Evolutionary conservation across 352 stramenopile species (phyloP), one percentile per base, ranked within the genome.

Genomic region (Globisporangium takayamanum): DNA sequence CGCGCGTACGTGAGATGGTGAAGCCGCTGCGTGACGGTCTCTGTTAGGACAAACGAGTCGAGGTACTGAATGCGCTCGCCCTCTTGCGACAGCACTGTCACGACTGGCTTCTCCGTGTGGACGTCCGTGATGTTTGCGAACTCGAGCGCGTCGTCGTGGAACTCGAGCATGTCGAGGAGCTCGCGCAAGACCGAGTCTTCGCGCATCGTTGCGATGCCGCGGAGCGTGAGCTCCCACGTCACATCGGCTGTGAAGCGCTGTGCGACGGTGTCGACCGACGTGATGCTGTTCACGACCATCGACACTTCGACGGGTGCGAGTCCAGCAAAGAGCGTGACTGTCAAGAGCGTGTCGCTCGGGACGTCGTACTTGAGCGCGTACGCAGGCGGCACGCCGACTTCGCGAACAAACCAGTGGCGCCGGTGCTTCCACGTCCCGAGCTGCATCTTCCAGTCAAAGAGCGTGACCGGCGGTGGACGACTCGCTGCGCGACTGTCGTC

Each of bases 391-490:
- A 67, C 55, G 41, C 74, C 68, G n/a, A 82, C 50, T 30, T 77
- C 65, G 26, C 70, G 76, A 33, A 83, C 61, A 37, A 87, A 84
- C 74, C 76, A 87, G 55, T 83, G 76, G 7, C 56, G 62, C 16
- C 48, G 46, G 57, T 72, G 53, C 5, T 70, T 70, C 72, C 72
- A 87, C 20, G 56, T 64, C 5, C 74, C 76, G 0, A 81, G 61
- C 55, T 80, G 63, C 74, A 87, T 84, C 53, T 80, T 84, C 76
- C 76, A 87, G 14, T 72, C 62, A 44, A 87, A 87, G 2, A 82
- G 18, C 10, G 60, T 69, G 11, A 62, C 55, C 11, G 67, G 59
- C 10, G 69, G 16, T 8, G 57, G 49, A 2, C 14, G 57, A 10
- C 22, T 57, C 39, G 46, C 39, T 6, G 5, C 22, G n/a, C 44